Percentiles rank a stretch among this genome's conserved stretches.
Evolutionary conservation across 176 grass and related monocot genomes (phyloP).

Genomic region (Stipa capillata): DNA sequence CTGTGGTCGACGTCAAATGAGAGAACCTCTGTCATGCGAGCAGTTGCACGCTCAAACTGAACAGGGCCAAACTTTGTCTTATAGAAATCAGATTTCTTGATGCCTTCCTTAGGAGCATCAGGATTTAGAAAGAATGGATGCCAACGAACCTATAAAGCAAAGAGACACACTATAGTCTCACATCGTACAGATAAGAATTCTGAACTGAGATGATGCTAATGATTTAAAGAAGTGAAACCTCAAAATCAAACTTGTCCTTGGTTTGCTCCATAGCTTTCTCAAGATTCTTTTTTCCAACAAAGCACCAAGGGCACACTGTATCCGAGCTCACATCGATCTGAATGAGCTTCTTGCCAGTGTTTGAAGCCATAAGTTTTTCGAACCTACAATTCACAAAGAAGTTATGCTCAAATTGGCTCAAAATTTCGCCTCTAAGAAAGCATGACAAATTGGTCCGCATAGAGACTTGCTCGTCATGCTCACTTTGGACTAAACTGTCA

Average conservation of each 20-base stretch:
- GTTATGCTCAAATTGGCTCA: neutral
- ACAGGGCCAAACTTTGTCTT: slow-evolving; percentile 59
- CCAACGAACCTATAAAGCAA: slow-evolving; percentile 63
- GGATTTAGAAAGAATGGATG: slow-evolving; percentile 88
- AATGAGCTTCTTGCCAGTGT: slow-evolving; percentile 54
- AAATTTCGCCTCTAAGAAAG: neutral
- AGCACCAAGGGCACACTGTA: slow-evolving; percentile 97
- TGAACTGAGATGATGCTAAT: neutral
- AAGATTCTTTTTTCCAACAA: slow-evolving; percentile 85
- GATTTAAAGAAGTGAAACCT: slow-evolving; percentile 43
- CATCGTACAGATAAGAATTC: neutral
- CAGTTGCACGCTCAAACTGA: slow-evolving; percentile 57
- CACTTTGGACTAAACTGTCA: neutral
- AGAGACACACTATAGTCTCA: neutral
- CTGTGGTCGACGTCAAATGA: neutral
- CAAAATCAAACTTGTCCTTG: slow-evolving; percentile 73
- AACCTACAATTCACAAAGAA: slow-evolving; percentile 18
- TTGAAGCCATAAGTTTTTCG: slow-evolving; percentile 57
- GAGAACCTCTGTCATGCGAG: slow-evolving; percentile 67
- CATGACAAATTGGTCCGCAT: neutral
- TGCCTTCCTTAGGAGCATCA: slow-evolving; percentile 74
- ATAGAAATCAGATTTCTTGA: slow-evolving; percentile 67
- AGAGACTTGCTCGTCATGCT: neutral
- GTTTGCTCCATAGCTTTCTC: slow-evolving; percentile 75
- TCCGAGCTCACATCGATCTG: slow-evolving; percentile 83